A percentile compares a stretch with the other conserved stretches of the same genome.
Conservation (phyloP, 306 rosid species). For the Calophaca sinica region DNA sequence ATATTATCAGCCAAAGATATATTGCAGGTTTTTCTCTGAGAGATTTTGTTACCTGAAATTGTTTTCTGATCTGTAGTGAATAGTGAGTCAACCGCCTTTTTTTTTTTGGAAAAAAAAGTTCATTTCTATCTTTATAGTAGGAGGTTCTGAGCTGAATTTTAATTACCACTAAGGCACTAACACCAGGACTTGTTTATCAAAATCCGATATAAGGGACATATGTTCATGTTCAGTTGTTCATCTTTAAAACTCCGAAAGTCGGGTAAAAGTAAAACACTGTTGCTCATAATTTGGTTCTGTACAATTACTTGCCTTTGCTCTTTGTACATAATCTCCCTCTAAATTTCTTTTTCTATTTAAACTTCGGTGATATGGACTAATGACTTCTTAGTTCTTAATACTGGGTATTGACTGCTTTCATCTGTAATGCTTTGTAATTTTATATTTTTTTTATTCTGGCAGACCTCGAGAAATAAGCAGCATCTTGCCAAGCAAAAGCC, state of each 20-base stretch:
- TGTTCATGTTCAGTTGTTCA: background rate
- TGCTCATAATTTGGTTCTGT: conserved; percentile 24
- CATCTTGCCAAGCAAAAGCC: conserved; percentile 44
- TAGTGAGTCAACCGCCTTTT: background rate
- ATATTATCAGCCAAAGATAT: background rate
- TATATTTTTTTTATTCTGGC: conserved; percentile 26
- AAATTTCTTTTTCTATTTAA: background rate
- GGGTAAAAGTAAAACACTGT: conserved; percentile 5
- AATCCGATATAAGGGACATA: background rate
- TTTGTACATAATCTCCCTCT: background rate
- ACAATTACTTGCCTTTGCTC: background rate
- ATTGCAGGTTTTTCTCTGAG: background rate
- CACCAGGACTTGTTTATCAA: background rate
- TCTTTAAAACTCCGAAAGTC: background rate
- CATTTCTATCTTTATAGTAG: background rate
- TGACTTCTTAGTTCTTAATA: no score
- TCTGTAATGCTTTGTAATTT: conserved; percentile 9
- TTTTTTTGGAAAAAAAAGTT: background rate
- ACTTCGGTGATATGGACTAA: background rate
- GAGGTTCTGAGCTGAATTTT: background rate
- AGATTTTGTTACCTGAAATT: conserved; percentile 7
- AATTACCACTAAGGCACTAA: background rate
- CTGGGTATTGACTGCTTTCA: conserved; percentile 15
- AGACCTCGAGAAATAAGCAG: conserved; percentile 55
- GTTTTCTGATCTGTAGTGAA: background rate